Evolutionary conservation across 257 asterid genomes (phyloP).

Genomic region (Ophiorrhiza pumila): DNA sequence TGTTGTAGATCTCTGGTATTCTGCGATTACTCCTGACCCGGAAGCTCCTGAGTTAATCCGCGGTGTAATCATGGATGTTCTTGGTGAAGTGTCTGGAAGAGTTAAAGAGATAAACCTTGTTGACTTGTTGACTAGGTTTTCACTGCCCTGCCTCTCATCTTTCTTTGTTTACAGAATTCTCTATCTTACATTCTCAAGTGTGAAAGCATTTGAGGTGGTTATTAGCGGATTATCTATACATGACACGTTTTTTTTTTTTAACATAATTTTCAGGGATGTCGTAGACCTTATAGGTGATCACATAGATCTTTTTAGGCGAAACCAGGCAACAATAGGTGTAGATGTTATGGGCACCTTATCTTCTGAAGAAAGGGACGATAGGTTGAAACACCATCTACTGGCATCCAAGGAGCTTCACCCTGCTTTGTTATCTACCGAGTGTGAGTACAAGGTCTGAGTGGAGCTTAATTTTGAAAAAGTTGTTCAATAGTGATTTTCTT

Average conservation of each 20-base stretch:
- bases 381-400: constrained; percentile 84
- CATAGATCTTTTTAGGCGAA: constrained; percentile 88
- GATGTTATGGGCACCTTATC: constrained; percentile 97
- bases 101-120: constrained; percentile 82
- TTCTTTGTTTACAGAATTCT: neutral
- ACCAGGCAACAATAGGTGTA: constrained; percentile 82
- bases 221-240: neutral
- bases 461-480: constrained; percentile 48
- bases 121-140: constrained; percentile 84
- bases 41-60: constrained; percentile 82
- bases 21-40: constrained; percentile 83
- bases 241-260: neutral
- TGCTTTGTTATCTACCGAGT: constrained; percentile 89
- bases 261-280: constrained; percentile 54
- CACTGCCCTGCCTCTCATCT: neutral
- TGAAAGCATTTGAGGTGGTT: neutral
- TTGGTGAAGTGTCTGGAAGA: constrained; percentile 84
- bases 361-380: constrained; percentile 96
- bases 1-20: constrained; percentile 86
- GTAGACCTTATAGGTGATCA: constrained; percentile 86
- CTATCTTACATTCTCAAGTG: neutral
- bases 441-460: constrained; percentile 99
- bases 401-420: constrained; percentile 95
- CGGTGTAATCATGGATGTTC: constrained; percentile 75
- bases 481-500: constrained; percentile 16